These are phyloP conservation scores for Rhynchosporium secalis DNA, from an alignment of 2,329 filamentous ascomycete species.

Conservation along the genomic window DNA sequence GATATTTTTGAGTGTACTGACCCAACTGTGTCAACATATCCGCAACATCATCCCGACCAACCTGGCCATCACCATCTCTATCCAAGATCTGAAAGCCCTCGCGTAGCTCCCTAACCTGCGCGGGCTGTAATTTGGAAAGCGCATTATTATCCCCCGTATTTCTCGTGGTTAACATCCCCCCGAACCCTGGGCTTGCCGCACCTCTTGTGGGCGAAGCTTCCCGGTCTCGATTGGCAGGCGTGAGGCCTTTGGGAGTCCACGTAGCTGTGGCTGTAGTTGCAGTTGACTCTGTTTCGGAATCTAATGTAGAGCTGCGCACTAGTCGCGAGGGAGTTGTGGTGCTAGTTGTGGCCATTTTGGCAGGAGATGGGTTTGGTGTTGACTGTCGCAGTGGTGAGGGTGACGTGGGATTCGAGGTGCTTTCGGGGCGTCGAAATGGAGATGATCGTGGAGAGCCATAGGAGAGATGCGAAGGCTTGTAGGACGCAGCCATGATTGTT, in stretches of 20 bases:
- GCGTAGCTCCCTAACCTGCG: slow-evolving; percentile 82
- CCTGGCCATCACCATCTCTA: slow-evolving; percentile 78
- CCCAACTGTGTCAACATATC: slow-evolving; percentile 87
- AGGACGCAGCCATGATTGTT: slow-evolving; percentile 46
- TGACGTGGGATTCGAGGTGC: slow-evolving; percentile 52
- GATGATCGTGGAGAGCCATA: slow-evolving; percentile 71
- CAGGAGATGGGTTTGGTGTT: slow-evolving; percentile 58
- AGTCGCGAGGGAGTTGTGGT: slow-evolving; percentile 48
- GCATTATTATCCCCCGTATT: slow-evolving; percentile 45
- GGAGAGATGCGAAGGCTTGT: slow-evolving; percentile 71
- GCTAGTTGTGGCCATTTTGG: slow-evolving; percentile 43
- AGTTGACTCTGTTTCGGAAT: slow-evolving; percentile 34
- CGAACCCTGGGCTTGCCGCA: slow-evolving; percentile 35
- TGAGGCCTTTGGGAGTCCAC: slow-evolving; percentile 39
- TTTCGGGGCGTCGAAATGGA: slow-evolving; percentile 62
- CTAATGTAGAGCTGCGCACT: slow-evolving; percentile 40
- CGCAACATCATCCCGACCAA: slow-evolving; percentile 79
- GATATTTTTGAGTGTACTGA: slow-evolving; percentile 40
- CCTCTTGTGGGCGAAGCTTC: slow-evolving; percentile 39
- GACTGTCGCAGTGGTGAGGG: slow-evolving; percentile 66
- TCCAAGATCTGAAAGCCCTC: slow-evolving; percentile 95
- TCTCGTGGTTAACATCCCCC: slow-evolving; percentile 32
- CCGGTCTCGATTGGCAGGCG: slow-evolving; percentile 39
- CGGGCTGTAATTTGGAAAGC: slow-evolving; percentile 72
- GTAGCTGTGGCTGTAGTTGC: slow-evolving; percentile 28